Conservation (phyloP, 163 green algal genomes). For the Chlorella variabilis region DNA sequence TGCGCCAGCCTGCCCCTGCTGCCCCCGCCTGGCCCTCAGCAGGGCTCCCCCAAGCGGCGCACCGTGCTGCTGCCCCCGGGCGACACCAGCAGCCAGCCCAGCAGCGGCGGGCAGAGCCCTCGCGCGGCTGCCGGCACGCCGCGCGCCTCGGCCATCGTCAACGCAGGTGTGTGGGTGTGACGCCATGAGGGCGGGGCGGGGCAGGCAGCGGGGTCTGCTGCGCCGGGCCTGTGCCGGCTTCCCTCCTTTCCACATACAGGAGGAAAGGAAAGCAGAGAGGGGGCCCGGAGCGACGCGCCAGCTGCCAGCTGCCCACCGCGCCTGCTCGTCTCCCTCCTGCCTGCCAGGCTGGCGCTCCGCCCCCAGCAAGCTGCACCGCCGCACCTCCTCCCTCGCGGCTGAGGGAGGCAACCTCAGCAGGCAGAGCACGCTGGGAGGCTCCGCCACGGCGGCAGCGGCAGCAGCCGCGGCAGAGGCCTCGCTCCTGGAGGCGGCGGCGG, state of each 20-base stretch:
- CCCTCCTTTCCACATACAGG: no score
- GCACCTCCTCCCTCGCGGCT: not conserved
- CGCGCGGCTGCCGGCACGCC: not conserved
- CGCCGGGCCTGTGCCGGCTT: no score
- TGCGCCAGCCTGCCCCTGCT: not conserved
- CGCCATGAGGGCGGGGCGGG: no score
- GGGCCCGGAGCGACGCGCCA: no score
- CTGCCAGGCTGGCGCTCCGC: conserved; percentile 28
- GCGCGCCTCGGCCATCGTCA: not conserved
- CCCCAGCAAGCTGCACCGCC: conserved; percentile 21
- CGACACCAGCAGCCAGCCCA: conserved; percentile 10
- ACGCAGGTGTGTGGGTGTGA: conserved; percentile 1
- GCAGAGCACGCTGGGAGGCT: not conserved
- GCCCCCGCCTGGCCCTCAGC: not conserved
- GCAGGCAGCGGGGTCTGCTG: no score
- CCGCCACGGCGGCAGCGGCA: not conserved
- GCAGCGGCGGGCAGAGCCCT: conserved; percentile 23
- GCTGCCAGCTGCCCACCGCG: no score
- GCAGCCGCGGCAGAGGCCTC: not conserved
- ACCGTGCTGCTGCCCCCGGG: not conserved
- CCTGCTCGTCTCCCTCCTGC: no score
- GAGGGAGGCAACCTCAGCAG: not conserved
- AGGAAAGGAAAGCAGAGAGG: no score
- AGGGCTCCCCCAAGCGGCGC: conserved; percentile 9
- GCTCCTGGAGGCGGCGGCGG: not conserved